Percentiles rank a stretch among this genome's conserved stretches.
phyloP scores from a whole-genome alignment of 139 green algal genomes.

The Chlamydomonas urium region DNA sequence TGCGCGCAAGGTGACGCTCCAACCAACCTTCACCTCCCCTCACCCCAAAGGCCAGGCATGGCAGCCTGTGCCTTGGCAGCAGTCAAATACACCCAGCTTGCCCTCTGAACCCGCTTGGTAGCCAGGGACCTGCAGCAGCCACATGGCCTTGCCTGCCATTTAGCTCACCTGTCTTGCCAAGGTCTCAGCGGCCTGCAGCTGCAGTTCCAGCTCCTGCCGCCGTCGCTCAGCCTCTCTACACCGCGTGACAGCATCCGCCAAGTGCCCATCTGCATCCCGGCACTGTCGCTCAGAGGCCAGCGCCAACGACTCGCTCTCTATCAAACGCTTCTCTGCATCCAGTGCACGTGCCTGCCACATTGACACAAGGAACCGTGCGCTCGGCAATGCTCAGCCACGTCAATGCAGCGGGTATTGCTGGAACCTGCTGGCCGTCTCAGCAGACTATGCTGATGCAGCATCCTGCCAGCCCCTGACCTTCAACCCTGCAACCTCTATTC shows the following conservation, averaged over 20 bases:
- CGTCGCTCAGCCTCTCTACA: conserved; percentile 24
- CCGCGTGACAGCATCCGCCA: neutral
- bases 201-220: conserved; percentile 29
- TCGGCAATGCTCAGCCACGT: too few relatives aligned
- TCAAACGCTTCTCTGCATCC: neutral
- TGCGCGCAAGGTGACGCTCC: neutral
- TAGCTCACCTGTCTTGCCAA: conserved; percentile 36
- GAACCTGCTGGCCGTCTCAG: too few relatives aligned
- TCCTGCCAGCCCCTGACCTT: too few relatives aligned
- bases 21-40: too few relatives aligned
- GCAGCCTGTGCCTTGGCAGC: neutral
- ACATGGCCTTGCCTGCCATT: too few relatives aligned
- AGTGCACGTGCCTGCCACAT: conserved; percentile 13
- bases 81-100: neutral
- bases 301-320: neutral
- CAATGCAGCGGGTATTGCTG: too few relatives aligned
- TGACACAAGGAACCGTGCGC: too few relatives aligned
- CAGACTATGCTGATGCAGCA: too few relatives aligned
- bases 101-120: neutral
- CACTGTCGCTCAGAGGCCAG: neutral
- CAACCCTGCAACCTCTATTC: too few relatives aligned
- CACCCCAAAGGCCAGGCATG: neutral
- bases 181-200: conserved; percentile 24
- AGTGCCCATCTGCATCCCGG: neutral
- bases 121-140: too few relatives aligned